Percentiles rank a stretch among this genome's conserved stretches.
phyloP scores from a whole-genome alignment of 2,329 filamentous ascomycete species.

The Elsinoe australis region DNA sequence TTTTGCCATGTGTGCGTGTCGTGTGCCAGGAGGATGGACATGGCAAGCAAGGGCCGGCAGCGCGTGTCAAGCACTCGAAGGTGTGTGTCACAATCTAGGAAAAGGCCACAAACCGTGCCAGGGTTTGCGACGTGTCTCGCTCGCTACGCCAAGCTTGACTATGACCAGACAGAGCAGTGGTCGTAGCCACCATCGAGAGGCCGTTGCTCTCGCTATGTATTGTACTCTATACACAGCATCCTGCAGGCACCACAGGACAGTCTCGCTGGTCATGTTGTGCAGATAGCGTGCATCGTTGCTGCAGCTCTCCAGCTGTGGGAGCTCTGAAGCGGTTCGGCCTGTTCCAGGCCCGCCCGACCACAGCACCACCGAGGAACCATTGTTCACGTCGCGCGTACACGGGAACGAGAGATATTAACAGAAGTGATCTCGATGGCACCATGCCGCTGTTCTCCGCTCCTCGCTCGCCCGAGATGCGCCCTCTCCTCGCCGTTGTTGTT shows the following conservation, averaged over 20 bases:
- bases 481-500: no score
- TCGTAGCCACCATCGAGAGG: no score
- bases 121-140: slow-evolving; percentile 12
- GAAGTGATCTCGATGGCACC: no score
- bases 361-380: not conserved
- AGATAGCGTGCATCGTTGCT: slow-evolving; percentile 3
- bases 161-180: no score
- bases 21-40: not conserved
- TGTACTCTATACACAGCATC: not conserved
- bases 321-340: slow-evolving; percentile 6
- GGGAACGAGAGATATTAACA: not conserved
- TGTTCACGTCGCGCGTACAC: slow-evolving; percentile 12
- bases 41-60: slow-evolving; percentile 13
- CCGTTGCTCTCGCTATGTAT: no score
- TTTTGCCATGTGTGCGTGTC: not conserved
- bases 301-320: not conserved
- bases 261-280: not conserved
- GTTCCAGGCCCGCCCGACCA: slow-evolving; percentile 14
- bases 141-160: not conserved
- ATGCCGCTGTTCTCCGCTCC: not conserved
- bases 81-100: no score
- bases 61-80: no score
- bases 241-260: slow-evolving; percentile 7
- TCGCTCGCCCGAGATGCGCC: no score
- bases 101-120: slow-evolving; percentile 8